Conservation (phyloP, 2,329 filamentous ascomycete genomes). For the Clonostachys sp. region DNA sequence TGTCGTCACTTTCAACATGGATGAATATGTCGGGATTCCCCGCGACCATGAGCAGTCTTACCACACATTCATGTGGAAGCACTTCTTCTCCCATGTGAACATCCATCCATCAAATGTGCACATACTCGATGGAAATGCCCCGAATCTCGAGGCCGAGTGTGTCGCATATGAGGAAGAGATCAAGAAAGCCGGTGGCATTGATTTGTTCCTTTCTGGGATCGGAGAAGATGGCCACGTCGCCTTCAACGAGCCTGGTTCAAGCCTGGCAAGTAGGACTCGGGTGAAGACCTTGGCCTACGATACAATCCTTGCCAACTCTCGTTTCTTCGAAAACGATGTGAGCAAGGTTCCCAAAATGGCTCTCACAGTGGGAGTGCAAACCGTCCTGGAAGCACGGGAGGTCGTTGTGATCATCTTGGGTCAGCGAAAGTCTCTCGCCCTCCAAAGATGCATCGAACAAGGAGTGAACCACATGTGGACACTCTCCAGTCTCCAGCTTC, state of each 20-base stretch:
- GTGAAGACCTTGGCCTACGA: conserved; percentile 87
- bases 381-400: conserved; percentile 75
- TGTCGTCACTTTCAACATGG: conserved; percentile 93
- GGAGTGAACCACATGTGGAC: conserved; percentile 92
- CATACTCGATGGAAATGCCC: conserved; percentile 77
- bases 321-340: conserved; percentile 76
- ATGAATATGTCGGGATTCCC: conserved; percentile 82
- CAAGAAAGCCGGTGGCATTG: conserved; percentile 69
- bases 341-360: conserved; percentile 75
- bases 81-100: conserved; percentile 85
- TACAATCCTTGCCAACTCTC: conserved; percentile 79
- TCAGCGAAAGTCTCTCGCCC: conserved; percentile 72
- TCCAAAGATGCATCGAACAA: conserved; percentile 77
- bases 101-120: conserved; percentile 79
- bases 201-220: conserved; percentile 81
- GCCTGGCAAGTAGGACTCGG: conserved; percentile 69
- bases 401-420: conserved; percentile 81
- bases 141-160: conserved; percentile 72
- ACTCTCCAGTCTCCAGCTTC: conserved; percentile 73
- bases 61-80: conserved; percentile 90
- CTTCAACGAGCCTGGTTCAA: conserved; percentile 86
- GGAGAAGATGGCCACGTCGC: conserved; percentile 85
- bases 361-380: conserved; percentile 79
- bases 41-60: conserved; percentile 82
- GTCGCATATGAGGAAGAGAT: conserved; percentile 77